Conservation (phyloP, 169 alveolate genomes). For the Pseudocohnilembus persalinus region DNA sequence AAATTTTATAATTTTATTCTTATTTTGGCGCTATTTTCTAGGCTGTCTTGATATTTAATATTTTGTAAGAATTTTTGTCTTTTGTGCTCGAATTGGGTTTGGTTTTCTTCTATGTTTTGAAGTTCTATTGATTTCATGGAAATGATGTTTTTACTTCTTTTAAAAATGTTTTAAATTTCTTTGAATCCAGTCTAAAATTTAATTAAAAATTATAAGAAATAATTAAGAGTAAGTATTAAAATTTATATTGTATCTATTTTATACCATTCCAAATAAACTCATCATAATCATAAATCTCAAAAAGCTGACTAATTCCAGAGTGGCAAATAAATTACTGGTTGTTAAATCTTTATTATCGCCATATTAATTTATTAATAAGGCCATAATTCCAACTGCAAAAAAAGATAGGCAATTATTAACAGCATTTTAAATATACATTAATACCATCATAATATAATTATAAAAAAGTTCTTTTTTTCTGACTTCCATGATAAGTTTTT, state of each 20-base stretch:
- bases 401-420: background rate
- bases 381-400: background rate
- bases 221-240: background rate
- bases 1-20: background rate
- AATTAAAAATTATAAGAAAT: background rate
- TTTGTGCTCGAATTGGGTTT: background rate
- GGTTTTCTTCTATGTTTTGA: background rate
- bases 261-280: background rate
- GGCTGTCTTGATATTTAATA: no score
- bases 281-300: background rate
- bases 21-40: background rate
- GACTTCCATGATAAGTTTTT: slow-evolving; percentile 37
- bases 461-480: slow-evolving; percentile 44
- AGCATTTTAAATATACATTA: background rate
- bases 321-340: background rate
- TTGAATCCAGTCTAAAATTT: background rate
- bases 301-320: background rate
- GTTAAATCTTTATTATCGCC: background rate
- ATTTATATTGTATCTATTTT: no score
- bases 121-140: background rate
- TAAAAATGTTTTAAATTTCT: background rate
- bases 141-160: background rate
- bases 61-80: no score
- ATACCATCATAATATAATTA: no score
- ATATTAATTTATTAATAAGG: no score